Evolutionary conservation across 805 yeast species (phyloP).

Genomic region (Millerago galiae): DNA sequence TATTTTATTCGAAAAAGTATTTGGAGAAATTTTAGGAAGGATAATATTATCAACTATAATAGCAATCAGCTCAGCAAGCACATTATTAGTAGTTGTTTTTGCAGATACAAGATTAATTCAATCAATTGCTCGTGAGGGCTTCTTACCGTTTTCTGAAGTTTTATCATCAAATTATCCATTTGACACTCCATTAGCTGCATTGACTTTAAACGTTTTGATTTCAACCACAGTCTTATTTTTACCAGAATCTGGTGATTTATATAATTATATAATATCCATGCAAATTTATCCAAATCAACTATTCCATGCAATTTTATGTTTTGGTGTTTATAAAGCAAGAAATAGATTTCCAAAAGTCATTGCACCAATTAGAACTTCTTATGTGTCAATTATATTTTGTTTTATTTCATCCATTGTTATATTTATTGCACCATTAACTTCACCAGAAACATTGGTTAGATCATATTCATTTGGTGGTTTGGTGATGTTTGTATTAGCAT

Average conservation of each 20-base stretch:
- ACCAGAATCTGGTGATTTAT: conserved; percentile 28
- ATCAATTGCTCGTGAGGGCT: conserved; percentile 55
- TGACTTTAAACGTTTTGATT: conserved; percentile 27
- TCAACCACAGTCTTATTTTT: conserved; percentile 26
- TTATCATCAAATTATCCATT: conserved; percentile 52
- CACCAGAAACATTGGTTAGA: conserved; percentile 6
- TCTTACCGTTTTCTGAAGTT: conserved; percentile 41
- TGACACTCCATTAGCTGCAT: conserved; percentile 48
- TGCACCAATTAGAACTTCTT: conserved; percentile 45
- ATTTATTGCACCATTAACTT: conserved; percentile 10
- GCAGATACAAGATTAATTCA: conserved; percentile 52
- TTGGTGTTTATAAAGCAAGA: conserved; percentile 51
- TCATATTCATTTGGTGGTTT: conserved; percentile 32
- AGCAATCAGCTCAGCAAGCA: conserved; percentile 55
- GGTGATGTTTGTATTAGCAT: conserved; percentile 34
- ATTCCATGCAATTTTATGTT: conserved; percentile 44
- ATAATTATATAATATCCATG: conserved; percentile 36
- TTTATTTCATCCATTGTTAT: conserved; percentile 8
- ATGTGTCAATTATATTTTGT: conserved; percentile 17
- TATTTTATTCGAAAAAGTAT: conserved; percentile 43
- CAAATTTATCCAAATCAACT: conserved; percentile 41
- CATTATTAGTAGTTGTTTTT: conserved; percentile 50
- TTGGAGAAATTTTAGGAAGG: conserved; percentile 44
- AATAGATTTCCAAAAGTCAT: conserved; percentile 36
- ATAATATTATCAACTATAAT: conserved; percentile 44